phyloP scores from a whole-genome alignment of 805 yeast genomes.

The Suhomyces emberorum region DNA sequence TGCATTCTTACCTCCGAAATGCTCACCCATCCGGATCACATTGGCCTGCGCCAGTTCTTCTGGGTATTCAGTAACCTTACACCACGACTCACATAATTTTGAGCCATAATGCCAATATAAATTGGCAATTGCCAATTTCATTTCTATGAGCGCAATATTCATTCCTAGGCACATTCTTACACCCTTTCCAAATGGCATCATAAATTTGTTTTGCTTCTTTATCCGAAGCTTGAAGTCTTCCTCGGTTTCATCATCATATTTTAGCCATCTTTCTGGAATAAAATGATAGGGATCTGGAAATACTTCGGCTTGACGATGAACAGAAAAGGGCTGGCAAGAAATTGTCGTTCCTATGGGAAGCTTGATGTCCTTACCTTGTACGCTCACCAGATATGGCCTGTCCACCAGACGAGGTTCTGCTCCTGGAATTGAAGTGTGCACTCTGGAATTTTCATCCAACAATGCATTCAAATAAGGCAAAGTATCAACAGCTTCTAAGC shows the following conservation, averaged over 20 bases:
- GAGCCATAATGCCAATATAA: constrained; percentile 50
- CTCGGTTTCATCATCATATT: constrained; percentile 28
- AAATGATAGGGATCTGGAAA: constrained; percentile 53
- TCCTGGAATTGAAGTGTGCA: constrained; percentile 73
- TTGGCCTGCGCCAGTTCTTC: constrained; percentile 7
- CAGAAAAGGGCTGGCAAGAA: constrained; percentile 63
- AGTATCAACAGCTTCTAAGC: constrained; percentile 46
- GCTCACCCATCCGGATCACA: constrained; percentile 13
- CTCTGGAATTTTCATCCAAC: constrained; percentile 55
- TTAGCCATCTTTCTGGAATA: constrained; percentile 64
- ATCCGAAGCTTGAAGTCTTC: constrained; percentile 33
- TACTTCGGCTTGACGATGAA: constrained; percentile 50
- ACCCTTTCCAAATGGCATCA: constrained; percentile 74
- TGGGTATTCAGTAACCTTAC: constrained; percentile 21
- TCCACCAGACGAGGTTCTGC: constrained; percentile 59
- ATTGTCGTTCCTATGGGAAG: constrained; percentile 56
- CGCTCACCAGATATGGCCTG: constrained; percentile 19
- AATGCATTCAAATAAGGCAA: constrained; percentile 61
- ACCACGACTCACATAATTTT: constrained; percentile 43
- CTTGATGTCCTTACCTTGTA: constrained; percentile 16
- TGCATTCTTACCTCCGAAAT: constrained; percentile 14
- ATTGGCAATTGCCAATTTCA: constrained; percentile 54
- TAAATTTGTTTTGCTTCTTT: constrained; percentile 45
- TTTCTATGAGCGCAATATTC: constrained; percentile 63
- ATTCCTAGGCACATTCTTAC: constrained; percentile 72